Conservation (phyloP, 129 eudicot species). For the Saussurea involucrata region DNA sequence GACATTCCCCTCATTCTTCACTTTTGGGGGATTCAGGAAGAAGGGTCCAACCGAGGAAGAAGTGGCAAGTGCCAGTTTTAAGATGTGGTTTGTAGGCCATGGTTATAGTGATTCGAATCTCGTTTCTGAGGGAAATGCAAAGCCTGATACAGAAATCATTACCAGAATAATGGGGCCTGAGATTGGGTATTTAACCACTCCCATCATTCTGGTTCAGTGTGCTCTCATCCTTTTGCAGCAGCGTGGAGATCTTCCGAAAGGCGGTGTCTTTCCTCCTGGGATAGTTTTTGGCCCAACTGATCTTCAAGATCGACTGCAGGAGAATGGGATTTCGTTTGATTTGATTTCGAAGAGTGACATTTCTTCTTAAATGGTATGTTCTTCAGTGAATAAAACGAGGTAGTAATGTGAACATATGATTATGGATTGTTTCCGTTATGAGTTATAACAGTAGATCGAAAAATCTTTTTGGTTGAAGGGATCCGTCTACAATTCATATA, state of each 20-base stretch:
- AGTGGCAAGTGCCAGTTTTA: conserved; percentile 81
- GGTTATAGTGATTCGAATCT: conserved; percentile 59
- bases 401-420: not conserved
- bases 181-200: conserved; percentile 86
- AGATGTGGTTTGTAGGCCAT: conserved; percentile 95
- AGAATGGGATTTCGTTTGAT: conserved; percentile 84
- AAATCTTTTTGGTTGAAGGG: not conserved
- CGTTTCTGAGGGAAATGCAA: conserved; percentile 38
- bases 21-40: conserved; percentile 77
- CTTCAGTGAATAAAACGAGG: conserved; percentile 13
- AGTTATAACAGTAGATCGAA: not conserved
- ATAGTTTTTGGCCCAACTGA: conserved; percentile 75
- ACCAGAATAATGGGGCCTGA: conserved; percentile 70
- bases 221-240: conserved; percentile 56
- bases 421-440: not conserved
- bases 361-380: conserved; percentile 27
- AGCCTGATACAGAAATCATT: conserved; percentile 64
- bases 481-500: not conserved
- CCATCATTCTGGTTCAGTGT: conserved; percentile 68
- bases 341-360: conserved; percentile 54
- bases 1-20: conserved; percentile 76
- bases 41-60: conserved; percentile 88
- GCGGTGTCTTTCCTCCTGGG: conserved; percentile 82
- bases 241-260: conserved; percentile 70
- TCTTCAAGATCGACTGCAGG: conserved; percentile 74